A percentile compares a stretch with the other conserved stretches of the same genome.
Conservation (phyloP, 148 eudicot genomes). For the Drosera capensis region DNA sequence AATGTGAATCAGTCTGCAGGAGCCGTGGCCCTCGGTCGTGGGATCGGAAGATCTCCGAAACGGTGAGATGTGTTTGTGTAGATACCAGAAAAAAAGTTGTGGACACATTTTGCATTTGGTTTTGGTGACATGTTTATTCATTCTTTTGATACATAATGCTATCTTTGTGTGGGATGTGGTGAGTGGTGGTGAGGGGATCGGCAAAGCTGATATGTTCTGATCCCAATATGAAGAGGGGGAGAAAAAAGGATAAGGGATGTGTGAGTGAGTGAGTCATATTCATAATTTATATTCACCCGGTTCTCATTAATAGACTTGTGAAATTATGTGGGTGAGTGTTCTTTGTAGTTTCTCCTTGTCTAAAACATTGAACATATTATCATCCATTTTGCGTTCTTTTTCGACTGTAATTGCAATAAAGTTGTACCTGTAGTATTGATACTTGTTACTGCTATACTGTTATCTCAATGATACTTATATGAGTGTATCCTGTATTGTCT, state of each 20-base stretch:
- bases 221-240: background rate
- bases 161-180: background rate
- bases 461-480: too few relatives aligned
- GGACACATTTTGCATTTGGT: constrained; percentile 8
- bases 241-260: background rate
- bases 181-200: too few relatives aligned
- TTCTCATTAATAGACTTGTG: background rate
- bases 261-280: background rate
- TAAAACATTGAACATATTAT: background rate
- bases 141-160: constrained; percentile 11
- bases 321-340: background rate
- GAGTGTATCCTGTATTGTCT: too few relatives aligned
- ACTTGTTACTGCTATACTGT: background rate
- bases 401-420: background rate
- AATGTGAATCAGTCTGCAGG: background rate
- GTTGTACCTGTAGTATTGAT: background rate
- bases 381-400: background rate
- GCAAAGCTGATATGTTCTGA: background rate
- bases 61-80: background rate
- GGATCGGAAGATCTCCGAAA: background rate
- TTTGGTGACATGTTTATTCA: constrained; percentile 22
- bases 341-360: background rate
- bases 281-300: background rate
- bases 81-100: constrained; percentile 10
- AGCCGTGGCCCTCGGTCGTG: constrained; percentile 2